These are phyloP conservation scores for Mrakia hoshinonis DNA, from an alignment of 768 basidiomycete species.

Conservation along the genomic window DNA sequence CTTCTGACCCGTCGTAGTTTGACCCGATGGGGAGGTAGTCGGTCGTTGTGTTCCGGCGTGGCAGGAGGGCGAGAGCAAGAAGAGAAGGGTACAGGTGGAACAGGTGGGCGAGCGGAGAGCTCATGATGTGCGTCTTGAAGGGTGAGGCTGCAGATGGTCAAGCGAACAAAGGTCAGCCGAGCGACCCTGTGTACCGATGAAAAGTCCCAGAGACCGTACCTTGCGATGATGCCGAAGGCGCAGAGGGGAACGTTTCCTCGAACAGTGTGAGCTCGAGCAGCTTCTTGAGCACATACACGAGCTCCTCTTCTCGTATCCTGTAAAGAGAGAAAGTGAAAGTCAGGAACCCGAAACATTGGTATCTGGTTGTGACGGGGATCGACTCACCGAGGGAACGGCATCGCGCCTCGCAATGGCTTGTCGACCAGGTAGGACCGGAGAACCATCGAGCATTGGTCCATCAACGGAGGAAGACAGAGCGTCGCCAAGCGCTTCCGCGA, in stretches of 20 bases:
- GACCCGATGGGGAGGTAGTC: constrained; percentile 23
- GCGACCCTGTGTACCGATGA: neutral
- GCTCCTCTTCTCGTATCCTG: constrained; percentile 79
- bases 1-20: constrained; percentile 33
- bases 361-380: neutral
- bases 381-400: constrained; percentile 75
- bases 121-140: constrained; percentile 44
- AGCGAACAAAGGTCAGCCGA: neutral
- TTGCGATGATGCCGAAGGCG: constrained; percentile 33
- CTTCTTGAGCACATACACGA: constrained; percentile 72
- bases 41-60: constrained; percentile 57
- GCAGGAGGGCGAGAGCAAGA: constrained; percentile 67
- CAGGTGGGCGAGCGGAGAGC: constrained; percentile 70
- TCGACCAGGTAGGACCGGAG: constrained; percentile 74
- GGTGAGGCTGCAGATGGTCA: neutral
- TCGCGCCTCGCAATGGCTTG: constrained; percentile 67
- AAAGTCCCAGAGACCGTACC: neutral
- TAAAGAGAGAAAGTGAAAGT: neutral
- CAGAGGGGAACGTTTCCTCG: constrained; percentile 45
- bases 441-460: constrained; percentile 64
- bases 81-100: constrained; percentile 78
- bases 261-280: constrained; percentile 58
- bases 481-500: constrained; percentile 54
- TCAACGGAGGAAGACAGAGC: constrained; percentile 59
- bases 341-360: no score